Percentiles rank a stretch among this genome's conserved stretches.
phyloP scores from a whole-genome alignment of 805 yeast species.

The Ogataea philodendri region DNA sequence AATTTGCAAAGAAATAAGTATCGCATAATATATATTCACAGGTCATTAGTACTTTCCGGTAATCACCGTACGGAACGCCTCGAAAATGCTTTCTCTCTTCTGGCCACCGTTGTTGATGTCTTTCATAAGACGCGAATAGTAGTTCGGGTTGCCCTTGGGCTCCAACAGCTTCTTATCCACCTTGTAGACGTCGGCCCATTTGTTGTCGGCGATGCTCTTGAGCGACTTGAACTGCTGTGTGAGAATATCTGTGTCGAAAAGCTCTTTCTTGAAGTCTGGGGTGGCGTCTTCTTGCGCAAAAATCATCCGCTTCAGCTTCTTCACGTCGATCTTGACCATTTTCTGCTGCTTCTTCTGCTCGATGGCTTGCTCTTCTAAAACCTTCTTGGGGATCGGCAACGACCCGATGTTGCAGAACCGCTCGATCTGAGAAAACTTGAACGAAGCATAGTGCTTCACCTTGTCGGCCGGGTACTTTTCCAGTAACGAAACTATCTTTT shows the following conservation, averaged over 20 bases:
- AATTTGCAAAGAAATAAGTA: constrained; percentile 31
- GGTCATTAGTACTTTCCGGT: constrained; percentile 57
- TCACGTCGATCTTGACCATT: constrained; percentile 33
- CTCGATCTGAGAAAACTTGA: constrained; percentile 63
- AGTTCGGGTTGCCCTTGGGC: constrained; percentile 85
- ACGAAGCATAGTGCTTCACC: constrained; percentile 64
- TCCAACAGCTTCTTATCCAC: constrained; percentile 61
- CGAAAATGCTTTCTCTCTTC: constrained; percentile 59
- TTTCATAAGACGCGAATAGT: constrained; percentile 65
- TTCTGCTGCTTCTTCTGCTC: constrained; percentile 38
- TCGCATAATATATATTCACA: constrained; percentile 3
- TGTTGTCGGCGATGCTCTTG: constrained; percentile 55
- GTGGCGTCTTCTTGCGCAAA: constrained; percentile 36
- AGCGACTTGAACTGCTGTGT: constrained; percentile 57
- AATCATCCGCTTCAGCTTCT: constrained; percentile 39
- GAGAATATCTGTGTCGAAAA: constrained; percentile 47
- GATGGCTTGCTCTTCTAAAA: constrained; percentile 33
- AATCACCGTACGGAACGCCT: constrained; percentile 71
- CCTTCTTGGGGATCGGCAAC: constrained; percentile 38
- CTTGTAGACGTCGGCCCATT: constrained; percentile 60
- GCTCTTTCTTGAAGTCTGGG: constrained; percentile 45
- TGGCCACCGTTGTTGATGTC: constrained; percentile 65
- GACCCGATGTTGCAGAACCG: constrained; percentile 54
- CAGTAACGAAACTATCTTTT: constrained; percentile 54
- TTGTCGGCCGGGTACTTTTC: constrained; percentile 69